phyloP scores from a whole-genome alignment of 768 basidiomycete species.

The Ramaria sp. region DNA sequence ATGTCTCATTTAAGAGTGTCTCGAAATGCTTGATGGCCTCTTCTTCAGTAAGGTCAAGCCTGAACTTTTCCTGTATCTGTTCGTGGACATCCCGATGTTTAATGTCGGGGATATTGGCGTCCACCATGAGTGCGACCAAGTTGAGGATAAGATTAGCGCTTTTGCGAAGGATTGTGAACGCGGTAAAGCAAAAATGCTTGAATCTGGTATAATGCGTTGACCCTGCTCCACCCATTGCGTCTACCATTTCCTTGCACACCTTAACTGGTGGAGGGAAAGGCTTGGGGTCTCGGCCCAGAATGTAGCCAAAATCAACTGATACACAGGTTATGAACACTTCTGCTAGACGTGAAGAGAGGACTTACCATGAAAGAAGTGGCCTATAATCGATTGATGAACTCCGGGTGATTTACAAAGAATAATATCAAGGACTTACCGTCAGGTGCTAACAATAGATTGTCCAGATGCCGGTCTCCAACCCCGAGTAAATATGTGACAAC shows the following conservation, averaged over 20 bases:
- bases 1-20: conserved; percentile 84
- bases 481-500: conserved; percentile 94
- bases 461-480: conserved; percentile 93
- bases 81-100: conserved; percentile 80
- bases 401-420: not conserved
- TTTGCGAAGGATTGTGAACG: conserved; percentile 91
- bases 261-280: conserved; percentile 97
- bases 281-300: conserved; percentile 94
- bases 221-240: conserved; percentile 96
- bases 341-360: not conserved
- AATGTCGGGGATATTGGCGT: conserved; percentile 96
- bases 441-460: conserved; percentile 85
- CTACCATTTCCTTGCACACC: conserved; percentile 99
- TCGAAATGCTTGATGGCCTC: conserved; percentile 98
- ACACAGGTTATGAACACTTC: not conserved
- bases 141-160: conserved; percentile 96
- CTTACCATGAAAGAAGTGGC: conserved; percentile 94
- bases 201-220: conserved; percentile 95
- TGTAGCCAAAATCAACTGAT: conserved; percentile 95
- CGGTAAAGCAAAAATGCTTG: conserved; percentile 96
- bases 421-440: conserved; percentile 47
- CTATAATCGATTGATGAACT: conserved; percentile 21
- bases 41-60: conserved; percentile 88
- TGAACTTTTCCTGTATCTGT: conserved; percentile 94
- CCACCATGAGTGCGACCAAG: conserved; percentile 92